Base-by-base conservation (phyloP, 495 filamentous ascomycete genomes). In the Penicillium ochrochloron region DNA sequence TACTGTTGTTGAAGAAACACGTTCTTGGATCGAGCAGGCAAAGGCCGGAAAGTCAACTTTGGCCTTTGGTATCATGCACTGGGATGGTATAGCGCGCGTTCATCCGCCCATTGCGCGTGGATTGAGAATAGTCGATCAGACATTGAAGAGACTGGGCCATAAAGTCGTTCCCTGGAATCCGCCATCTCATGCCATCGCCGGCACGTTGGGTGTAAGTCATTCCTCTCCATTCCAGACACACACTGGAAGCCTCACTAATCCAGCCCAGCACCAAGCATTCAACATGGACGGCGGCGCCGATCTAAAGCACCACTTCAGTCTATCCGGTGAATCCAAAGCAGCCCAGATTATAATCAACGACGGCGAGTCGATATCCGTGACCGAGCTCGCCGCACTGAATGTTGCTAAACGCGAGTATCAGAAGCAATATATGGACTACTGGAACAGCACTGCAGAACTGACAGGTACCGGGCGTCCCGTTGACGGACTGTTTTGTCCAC, bases 381-480 rank as follows among this genome's bases (percentile, higher is more conserved):
- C 66, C 7, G 75, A 83, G 14, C 82, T 90, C 51, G 78, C 85
- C 11, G 80, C 71, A 23, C 63, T 80, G 19, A 90, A 90, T 59
- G 74, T 90, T 12, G 67, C 73, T n/a, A 85, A 86, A 63, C 80
- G 88, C 11, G 76, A 85, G 50, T 82, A 83, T 57, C 84, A 87
- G 71, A 89, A 88, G 67, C 78, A 82, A 50, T 90, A 90, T 64
- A 81, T 88, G 81, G 86, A 88, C 35, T 90, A 89, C 73, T 91
- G 89, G 89, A 87, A 89, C 65, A 83, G 74, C 48, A 91, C 88
- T 0, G 75, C 73, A 1, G 66, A 77, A 23, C 37, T 76, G 17
- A 89, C 85, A 1, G 78, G 80, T 11, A 89, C 84, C 2, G 86
- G 86, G 14, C 75, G 85, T 39, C 85, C 86, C 0, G 82, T 84